These are phyloP conservation scores for Exophiala bonariae DNA, from an alignment of 2,329 filamentous ascomycete genomes.

Conservation along the genomic window DNA sequence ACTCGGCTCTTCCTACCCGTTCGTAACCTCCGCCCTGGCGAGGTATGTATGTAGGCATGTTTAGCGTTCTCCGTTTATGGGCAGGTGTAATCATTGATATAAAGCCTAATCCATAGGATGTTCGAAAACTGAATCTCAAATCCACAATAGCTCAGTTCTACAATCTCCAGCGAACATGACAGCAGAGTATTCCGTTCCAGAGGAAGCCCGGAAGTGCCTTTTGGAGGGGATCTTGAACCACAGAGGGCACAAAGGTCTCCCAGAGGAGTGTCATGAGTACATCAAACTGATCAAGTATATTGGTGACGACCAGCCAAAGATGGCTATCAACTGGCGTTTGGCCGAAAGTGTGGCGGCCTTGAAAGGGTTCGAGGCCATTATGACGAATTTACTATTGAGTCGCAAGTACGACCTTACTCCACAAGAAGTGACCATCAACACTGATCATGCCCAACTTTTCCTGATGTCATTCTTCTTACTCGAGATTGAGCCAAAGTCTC, in stretches of 20 bases:
- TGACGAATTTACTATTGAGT: constrained; percentile 1
- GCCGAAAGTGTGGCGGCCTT: constrained; percentile 2
- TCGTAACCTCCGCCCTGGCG: no score
- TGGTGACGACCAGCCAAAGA: constrained; percentile 2
- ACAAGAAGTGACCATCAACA: constrained; percentile 9
- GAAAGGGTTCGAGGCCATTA: constrained; percentile 4
- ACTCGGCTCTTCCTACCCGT: no score
- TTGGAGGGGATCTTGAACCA: constrained; percentile 4
- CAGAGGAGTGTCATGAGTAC: constrained; percentile 1
- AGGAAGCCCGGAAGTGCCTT: constrained; percentile 3
- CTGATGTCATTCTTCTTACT: constrained; percentile 2
- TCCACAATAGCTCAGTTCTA: no score
- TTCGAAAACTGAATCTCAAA: no score
- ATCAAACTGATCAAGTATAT: constrained; percentile 1
- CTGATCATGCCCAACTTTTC: constrained; percentile 8
- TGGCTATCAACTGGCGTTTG: constrained; percentile 9
- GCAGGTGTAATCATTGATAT: no score
- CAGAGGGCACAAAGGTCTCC: constrained; percentile 7
- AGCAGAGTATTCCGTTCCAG: constrained; percentile 11
- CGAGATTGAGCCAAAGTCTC: not conserved
- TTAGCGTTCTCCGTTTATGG: no score
- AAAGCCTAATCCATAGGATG: no score
- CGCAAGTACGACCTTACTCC: constrained; percentile 4
- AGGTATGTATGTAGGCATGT: no score
- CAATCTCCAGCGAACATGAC: no score